Evolutionary conservation across 768 basidiomycete genomes (phyloP).

Genomic region (Phanerochaete carnosa): DNA sequence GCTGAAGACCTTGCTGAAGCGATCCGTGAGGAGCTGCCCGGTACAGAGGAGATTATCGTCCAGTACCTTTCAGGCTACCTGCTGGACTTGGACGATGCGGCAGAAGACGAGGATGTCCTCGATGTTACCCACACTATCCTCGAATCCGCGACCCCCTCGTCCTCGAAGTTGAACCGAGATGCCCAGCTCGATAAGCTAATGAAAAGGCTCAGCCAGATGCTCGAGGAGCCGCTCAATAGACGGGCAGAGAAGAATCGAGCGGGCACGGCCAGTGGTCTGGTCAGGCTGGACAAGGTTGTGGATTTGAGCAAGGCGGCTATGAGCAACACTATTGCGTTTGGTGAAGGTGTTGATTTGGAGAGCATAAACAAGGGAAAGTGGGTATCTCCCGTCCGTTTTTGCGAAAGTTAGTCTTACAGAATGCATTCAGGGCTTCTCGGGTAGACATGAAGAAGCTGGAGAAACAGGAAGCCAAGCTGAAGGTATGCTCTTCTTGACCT

Average conservation of each 20-base stretch:
- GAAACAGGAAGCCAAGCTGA: slow-evolving; percentile 95
- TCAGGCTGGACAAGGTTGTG: slow-evolving; percentile 82
- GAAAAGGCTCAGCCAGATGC: slow-evolving; percentile 53
- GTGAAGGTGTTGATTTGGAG: slow-evolving; percentile 85
- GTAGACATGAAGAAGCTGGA: slow-evolving; percentile 96
- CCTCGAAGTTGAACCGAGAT: slow-evolving; percentile 35
- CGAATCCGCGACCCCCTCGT: slow-evolving; percentile 63
- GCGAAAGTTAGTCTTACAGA: not conserved
- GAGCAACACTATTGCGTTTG: slow-evolving; percentile 74
- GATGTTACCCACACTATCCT: slow-evolving; percentile 71
- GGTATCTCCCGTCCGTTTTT: slow-evolving; percentile 14
- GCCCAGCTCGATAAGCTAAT: slow-evolving; percentile 67
- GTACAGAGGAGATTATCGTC: slow-evolving; percentile 80
- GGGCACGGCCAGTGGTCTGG: slow-evolving; percentile 53
- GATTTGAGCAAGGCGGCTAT: slow-evolving; percentile 79
- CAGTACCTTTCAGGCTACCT: slow-evolving; percentile 88
- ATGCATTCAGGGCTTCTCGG: slow-evolving; percentile 65
- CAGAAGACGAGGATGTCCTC: slow-evolving; percentile 86
- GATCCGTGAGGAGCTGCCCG: slow-evolving; percentile 66
- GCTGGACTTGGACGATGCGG: slow-evolving; percentile 84
- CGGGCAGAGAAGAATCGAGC: slow-evolving; percentile 50
- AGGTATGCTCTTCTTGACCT: slow-evolving; percentile 38
- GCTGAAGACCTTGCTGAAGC: slow-evolving; percentile 69
- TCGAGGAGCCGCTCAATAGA: slow-evolving; percentile 60
- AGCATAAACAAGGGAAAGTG: slow-evolving; percentile 94